These are phyloP conservation scores for Fusarium sp. DNA, from an alignment of 2,329 filamentous ascomycete species.

Conservation along the genomic window DNA sequence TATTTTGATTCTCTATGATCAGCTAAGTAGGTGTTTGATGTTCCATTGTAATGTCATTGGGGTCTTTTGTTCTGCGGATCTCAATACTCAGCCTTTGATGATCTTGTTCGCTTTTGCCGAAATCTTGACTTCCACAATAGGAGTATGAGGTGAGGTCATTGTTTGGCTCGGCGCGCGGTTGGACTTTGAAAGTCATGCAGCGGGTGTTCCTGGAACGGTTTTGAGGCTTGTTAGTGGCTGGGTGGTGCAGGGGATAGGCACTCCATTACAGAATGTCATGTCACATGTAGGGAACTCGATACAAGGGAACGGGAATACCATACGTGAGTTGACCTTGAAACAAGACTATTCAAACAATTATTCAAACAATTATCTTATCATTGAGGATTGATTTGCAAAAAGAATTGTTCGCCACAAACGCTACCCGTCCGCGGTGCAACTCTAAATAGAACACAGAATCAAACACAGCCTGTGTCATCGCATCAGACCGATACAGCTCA, in stretches of 20 bases:
- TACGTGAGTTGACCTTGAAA: not conserved
- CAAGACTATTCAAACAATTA: not conserved
- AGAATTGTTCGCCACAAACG: not conserved
- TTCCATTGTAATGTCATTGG: not conserved
- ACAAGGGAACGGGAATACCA: not conserved
- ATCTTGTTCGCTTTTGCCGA: not conserved
- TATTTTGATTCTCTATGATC: conserved; percentile 6
- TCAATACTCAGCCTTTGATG: conserved; percentile 11
- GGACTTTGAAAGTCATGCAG: not conserved
- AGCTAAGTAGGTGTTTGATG: conserved; percentile 10
- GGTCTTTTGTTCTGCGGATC: conserved; percentile 12
- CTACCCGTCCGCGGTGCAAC: not conserved
- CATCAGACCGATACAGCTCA: conserved; percentile 25
- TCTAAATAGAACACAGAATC: not conserved
- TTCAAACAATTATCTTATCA: not conserved
- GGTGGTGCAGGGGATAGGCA: conserved; percentile 5
- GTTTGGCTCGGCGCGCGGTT: not conserved
- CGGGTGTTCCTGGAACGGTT: conserved; percentile 27
- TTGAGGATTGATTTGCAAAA: not conserved
- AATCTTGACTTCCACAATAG: not conserved
- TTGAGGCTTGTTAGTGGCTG: conserved; percentile 27
- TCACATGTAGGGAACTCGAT: conserved; percentile 2
- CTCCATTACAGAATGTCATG: conserved; percentile 1
- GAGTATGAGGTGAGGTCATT: conserved; percentile 24
- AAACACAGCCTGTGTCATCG: conserved; percentile 5